Conservation (phyloP, 2,329 filamentous ascomycete genomes). For the Fusarium sublunatum region DNA sequence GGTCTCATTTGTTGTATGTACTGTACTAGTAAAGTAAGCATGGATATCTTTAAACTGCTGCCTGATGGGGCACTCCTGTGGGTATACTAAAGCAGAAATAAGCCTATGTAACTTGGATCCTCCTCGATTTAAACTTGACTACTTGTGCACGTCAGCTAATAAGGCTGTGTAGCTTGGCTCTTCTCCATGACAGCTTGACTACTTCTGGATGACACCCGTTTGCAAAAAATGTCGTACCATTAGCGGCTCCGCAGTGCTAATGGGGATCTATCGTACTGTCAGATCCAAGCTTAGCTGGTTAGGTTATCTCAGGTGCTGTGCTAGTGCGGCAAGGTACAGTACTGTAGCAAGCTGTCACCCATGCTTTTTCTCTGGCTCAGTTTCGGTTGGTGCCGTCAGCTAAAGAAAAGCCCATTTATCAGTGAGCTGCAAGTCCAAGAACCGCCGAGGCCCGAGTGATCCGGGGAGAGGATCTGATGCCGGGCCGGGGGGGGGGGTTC, state of each 20-base stretch:
- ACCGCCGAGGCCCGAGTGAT: conserved; percentile 8
- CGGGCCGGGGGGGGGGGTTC: not conserved
- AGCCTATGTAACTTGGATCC: conserved; percentile 13
- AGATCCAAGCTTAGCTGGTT: not conserved
- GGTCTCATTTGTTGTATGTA: not conserved
- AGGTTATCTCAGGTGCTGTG: not conserved
- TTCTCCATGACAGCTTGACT: conserved; percentile 10
- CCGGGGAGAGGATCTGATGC: conserved; percentile 10
- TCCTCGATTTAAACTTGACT: conserved; percentile 11
- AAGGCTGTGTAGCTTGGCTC: conserved; percentile 15
- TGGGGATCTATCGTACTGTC: not conserved
- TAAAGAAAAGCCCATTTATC: not conserved
- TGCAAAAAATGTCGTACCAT: conserved; percentile 16
- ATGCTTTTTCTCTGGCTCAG: not conserved
- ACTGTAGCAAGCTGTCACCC: not conserved
- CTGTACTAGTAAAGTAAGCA: conserved; percentile 25
- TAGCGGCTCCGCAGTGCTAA: conserved; percentile 27
- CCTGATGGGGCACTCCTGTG: conserved; percentile 26
- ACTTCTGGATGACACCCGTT: conserved; percentile 9
- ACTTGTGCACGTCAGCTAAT: not conserved
- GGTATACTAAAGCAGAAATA: conserved; percentile 14
- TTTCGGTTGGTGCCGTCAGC: conserved; percentile 16
- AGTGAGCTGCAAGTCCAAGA: conserved; percentile 10
- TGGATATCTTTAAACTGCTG: conserved; percentile 28
- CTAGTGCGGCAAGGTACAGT: not conserved